Evolutionary conservation across 108 stramenopile genomes (phyloP), one percentile per base, ranked within the genome.

Genomic region (Conticribra weissflogii): DNA sequence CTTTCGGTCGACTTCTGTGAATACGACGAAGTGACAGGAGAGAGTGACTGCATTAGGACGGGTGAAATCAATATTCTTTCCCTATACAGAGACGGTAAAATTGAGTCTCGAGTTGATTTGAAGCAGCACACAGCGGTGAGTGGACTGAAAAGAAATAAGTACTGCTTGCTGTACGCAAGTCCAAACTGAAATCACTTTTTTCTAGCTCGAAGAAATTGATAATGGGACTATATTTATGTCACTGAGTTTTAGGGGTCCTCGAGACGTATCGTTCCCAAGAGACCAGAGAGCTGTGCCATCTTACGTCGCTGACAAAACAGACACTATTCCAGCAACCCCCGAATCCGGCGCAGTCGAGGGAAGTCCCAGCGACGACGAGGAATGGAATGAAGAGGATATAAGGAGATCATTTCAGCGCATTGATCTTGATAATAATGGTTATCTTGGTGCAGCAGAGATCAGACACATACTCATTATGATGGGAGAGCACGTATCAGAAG

Each of bases 401-500:
- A 62, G 68, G 48, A 58, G 72, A 4, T 90, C 94, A 8, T 95
- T 95, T 61, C 29, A 81, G 54, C 85, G 89, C 33, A 77, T 93
- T 5, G 94, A 95, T 66, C 54, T 95, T 0, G 92, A 95, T 62
- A 69, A 74, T 21, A 95, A 95, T 72, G 69, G 81, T 3, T 87
- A 79, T 66, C 74, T 95, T 44, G 85, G 87, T 18, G 91, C 92
- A 19, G 72, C 85, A 9, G 94, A 95, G 53, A 76, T 95, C n/a
- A 57, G 89, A 1, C 94, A 95, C 51, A 71, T 87, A 5, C 72
- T 95, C 17, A 64, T 91, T 16, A 90, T 90, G 64, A 93, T 93
- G 92, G 94, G 94, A 33, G 92, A 95, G 67, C 84, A 89, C 25
- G 90, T 95, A 49, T 88, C 94, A 9, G 89, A 88, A 47, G 90